Base-by-base conservation (phyloP, 1,139 yeast species). In the Schwanniomyces etchellsii region DNA sequence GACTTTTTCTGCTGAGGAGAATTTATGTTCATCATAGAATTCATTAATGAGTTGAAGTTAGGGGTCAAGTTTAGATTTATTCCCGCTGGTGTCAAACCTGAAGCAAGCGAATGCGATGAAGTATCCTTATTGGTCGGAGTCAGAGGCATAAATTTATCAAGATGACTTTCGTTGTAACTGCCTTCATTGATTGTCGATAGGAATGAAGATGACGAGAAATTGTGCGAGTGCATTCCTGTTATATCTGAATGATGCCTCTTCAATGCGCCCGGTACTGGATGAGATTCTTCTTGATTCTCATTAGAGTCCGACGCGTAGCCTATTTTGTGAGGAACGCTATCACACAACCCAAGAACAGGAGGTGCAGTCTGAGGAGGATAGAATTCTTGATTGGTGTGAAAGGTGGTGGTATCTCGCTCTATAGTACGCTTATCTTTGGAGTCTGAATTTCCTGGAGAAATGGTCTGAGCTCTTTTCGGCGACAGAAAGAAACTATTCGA, bases 21-120 rank as follows among this genome's bases (percentile, higher is more conserved):
- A 40, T 55, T 56, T 33, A 55, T 36, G 36, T 43, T 56, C 55
- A 61, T 55, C 49, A 62, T 55, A 17, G 65, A 55, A 42, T 61
- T 56, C 69, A 65, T 64, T 51, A 64, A 50, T 11, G 65, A 52
- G 40, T 62, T 64, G 48, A 65, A 61, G 36, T 61, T 70, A 3
- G 73, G 71, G 10, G 71, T 65, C 37, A 64, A 55, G 40, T 60
- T 64, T 41, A 55, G 57, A 9, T 52, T 44, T 32, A 48, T 37
- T 28, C 43, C 35, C 16, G 35, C 29, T 4, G 70, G 70, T 3
- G 70, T 63, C 5, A 20, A 7, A 10, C 28, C 28, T 24, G 60
- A 47, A 2, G 68, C 67, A 9, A 56, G 43, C 13, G 56, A 42
- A 30, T 51, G 48, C 26, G 50, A 37, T 33, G 51, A 59, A 40